Evolutionary conservation across 2,329 filamentous ascomycete genomes (phyloP).

Genomic region (Colletotrichum zoysiae): DNA sequence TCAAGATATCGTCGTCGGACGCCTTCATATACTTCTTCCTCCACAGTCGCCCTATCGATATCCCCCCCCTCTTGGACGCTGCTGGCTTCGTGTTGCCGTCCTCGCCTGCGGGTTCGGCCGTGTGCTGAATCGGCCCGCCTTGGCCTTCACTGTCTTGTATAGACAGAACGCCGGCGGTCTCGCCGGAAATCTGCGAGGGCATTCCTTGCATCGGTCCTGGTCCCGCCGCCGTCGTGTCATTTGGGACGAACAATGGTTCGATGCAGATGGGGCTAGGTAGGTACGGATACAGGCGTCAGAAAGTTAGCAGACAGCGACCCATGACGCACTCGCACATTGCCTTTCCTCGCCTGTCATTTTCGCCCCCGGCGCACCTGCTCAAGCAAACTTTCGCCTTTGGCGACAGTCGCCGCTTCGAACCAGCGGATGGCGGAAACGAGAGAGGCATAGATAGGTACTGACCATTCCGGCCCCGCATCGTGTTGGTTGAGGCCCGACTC

Average conservation of each 20-base stretch:
- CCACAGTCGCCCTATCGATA: conserved; percentile 15
- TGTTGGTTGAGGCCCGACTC: conserved; percentile 23
- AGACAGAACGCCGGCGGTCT: conserved; percentile 6
- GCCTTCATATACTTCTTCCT: neutral
- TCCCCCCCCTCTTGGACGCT: conserved; percentile 6
- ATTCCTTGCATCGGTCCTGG: conserved; percentile 12
- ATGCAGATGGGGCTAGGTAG: conserved; percentile 54
- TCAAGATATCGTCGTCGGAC: conserved; percentile 51
- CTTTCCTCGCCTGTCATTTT: neutral
- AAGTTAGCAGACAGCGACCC: conserved; percentile 22
- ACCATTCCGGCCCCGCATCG: conserved; percentile 32
- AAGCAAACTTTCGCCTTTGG: neutral
- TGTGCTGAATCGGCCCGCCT: neutral
- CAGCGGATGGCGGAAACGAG: neutral
- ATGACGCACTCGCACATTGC: neutral
- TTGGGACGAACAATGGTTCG: conserved; percentile 46
- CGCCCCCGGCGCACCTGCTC: neutral
- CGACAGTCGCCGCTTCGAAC: neutral
- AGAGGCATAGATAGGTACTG: neutral
- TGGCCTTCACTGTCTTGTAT: conserved; percentile 8
- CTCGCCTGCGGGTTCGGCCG: neutral
- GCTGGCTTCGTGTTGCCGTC: neutral
- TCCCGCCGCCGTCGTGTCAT: neutral
- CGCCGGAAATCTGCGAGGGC: conserved; percentile 11
- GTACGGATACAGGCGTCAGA: conserved; percentile 32